Conservation (phyloP, 140 eudicot species). For the Flaveria floridana region DNA sequence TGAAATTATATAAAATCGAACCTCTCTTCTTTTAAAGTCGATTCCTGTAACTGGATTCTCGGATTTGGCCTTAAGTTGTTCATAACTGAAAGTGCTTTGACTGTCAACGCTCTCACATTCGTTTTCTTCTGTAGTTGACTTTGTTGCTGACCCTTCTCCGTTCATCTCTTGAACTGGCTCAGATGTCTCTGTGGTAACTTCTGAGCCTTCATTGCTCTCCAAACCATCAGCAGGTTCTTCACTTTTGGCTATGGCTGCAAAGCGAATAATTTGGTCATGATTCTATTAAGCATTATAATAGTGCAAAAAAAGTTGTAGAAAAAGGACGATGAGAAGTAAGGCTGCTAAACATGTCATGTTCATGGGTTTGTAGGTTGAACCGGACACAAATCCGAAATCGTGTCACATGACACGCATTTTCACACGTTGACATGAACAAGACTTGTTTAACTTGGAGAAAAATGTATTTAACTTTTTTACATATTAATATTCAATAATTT, state of each 20-base stretch:
- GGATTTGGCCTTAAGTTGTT: slow-evolving; percentile 69
- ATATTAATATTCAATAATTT: no score
- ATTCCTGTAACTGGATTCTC: slow-evolving; percentile 87
- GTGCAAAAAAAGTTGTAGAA: not conserved
- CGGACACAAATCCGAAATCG: not conserved
- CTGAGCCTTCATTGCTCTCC: slow-evolving; percentile 51
- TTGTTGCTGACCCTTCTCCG: slow-evolving; percentile 48
- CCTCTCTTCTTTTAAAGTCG: slow-evolving; percentile 85
- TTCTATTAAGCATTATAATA: not conserved
- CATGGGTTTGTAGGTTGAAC: not conserved
- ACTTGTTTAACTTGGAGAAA: not conserved
- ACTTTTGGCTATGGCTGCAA: slow-evolving; percentile 44
- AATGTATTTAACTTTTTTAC: no score
- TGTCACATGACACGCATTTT: not conserved
- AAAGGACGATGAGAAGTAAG: not conserved
- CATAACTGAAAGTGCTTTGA: slow-evolving; percentile 74
- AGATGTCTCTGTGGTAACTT: slow-evolving; percentile 39
- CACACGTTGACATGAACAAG: not conserved
- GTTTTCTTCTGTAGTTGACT: slow-evolving; percentile 48
- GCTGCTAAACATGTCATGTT: not conserved
- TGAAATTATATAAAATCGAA: slow-evolving; percentile 7
- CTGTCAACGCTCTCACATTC: slow-evolving; percentile 48
- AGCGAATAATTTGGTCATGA: not conserved
- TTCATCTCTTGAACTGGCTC: slow-evolving; percentile 46
- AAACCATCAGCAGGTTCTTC: slow-evolving; percentile 44